Evolutionary conservation across 2,329 filamentous ascomycete species (phyloP).

Genomic region (Sarocladium oryzae): DNA sequence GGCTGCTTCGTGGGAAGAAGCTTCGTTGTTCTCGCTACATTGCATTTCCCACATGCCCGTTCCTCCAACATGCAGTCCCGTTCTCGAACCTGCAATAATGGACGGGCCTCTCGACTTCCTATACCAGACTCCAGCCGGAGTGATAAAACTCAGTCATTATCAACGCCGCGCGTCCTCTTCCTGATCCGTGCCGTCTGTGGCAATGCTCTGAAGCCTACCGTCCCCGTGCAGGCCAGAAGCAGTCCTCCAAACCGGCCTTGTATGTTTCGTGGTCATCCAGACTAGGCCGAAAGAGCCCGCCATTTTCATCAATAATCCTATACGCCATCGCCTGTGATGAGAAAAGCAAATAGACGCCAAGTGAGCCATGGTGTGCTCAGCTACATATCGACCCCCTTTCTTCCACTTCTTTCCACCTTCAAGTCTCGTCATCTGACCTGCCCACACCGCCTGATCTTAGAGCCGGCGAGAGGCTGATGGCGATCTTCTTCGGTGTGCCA

Average conservation of each 20-base stretch:
- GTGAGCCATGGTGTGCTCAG: not conserved
- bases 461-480: slow-evolving; percentile 48
- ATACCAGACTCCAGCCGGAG: not conserved
- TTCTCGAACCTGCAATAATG: not conserved
- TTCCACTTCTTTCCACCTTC: not conserved
- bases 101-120: not conserved
- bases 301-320: slow-evolving; percentile 3
- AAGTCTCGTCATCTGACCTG: slow-evolving; percentile 34
- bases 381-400: no score
- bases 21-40: not conserved
- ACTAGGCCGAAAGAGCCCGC: not conserved
- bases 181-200: not conserved
- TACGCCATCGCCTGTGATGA: slow-evolving; percentile 7
- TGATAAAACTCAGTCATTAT: not conserved
- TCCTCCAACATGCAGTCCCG: not conserved
- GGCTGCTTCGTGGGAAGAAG: not conserved
- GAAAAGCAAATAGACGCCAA: slow-evolving; percentile 6
- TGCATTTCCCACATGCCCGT: not conserved
- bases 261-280: not conserved
- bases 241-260: not conserved
- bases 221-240: not conserved
- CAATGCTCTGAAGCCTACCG: not conserved
- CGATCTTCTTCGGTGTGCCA: slow-evolving; percentile 45
- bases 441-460: slow-evolving; percentile 33
- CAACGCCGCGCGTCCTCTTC: not conserved